Conservation (phyloP, 2,329 filamentous ascomycete genomes). For the Cladosporium sp. region DNA sequence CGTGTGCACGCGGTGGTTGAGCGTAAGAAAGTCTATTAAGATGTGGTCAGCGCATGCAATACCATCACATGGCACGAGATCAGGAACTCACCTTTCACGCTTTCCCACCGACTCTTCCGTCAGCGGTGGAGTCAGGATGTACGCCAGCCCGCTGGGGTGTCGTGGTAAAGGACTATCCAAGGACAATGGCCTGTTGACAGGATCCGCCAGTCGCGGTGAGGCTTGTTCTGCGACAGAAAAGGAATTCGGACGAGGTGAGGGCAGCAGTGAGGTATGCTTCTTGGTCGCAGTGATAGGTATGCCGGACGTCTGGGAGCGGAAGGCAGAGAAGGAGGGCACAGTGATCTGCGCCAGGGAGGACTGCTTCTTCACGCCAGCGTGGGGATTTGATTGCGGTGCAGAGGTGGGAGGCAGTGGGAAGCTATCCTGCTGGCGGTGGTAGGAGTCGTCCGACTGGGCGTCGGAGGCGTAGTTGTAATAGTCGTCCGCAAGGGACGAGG, state of each 20-base stretch:
- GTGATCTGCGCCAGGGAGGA: slow-evolving; percentile 37
- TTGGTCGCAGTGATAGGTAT: slow-evolving; percentile 48
- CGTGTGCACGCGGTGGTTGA: slow-evolving; percentile 16
- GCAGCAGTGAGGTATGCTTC: slow-evolving; percentile 26
- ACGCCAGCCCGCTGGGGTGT: slow-evolving; percentile 23
- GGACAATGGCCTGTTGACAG: slow-evolving; percentile 28
- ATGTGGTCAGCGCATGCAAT: background rate
- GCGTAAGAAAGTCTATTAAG: slow-evolving; percentile 3
- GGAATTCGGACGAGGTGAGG: slow-evolving; percentile 43
- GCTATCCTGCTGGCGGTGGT: slow-evolving; percentile 8
- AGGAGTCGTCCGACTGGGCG: slow-evolving; percentile 14
- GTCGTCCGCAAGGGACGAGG: slow-evolving; percentile 16
- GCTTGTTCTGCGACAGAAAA: slow-evolving; percentile 40
- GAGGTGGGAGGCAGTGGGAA: background rate
- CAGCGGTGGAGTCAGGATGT: slow-evolving; percentile 25
- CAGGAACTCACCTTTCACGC: slow-evolving; percentile 1
- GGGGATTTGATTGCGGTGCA: slow-evolving; percentile 8
- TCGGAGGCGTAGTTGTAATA: slow-evolving; percentile 16
- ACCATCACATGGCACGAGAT: background rate
- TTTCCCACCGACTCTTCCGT: slow-evolving; percentile 24
- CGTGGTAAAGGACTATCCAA: slow-evolving; percentile 29
- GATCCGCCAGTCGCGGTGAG: slow-evolving; percentile 34
- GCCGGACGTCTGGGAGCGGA: slow-evolving; percentile 39
- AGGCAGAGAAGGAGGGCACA: slow-evolving; percentile 41
- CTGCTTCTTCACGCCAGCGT: slow-evolving; percentile 15